Base-by-base conservation (phyloP, 73 alveolate genomes). In the Paramecium caudatum region DNA sequence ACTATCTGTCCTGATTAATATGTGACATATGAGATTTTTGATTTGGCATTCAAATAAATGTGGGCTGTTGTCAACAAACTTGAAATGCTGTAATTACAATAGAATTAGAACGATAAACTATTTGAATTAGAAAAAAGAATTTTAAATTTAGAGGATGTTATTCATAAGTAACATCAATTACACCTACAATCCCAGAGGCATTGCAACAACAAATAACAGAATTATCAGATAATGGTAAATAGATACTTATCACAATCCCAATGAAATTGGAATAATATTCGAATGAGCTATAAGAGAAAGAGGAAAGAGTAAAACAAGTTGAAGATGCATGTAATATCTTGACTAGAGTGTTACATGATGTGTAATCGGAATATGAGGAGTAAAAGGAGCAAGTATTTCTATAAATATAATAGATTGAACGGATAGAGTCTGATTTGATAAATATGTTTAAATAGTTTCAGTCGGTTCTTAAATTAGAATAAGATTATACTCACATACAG, bases 11-110 rank as follows among this genome's bases (percentile, higher is more conserved):
- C 88, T 21, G 47, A 74, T 25, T 74, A 74, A 74, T 74, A 74
- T 74, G 88, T 74, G 4, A 74, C 88, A 19, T 74, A 15, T 43
- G 88, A 74, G 55, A 74, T 74, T 10, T 74, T 74, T 43, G 88
- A 74, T 41, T 43, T 74, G 6, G 88, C 88, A 19, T 74, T 74
- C 55, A 74, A 74, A 43, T 10, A 74, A 43, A 37, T 74, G 68
- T 74, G 88, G 88, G 49, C 88, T 2, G 68, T 74, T 0, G 68
- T 74, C 70, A 74, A 74, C 23, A 74, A 74, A 41, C 43, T 74
- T 39, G 88, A 74, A 4, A 74, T 74, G 46, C 16, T n/a, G 7
- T 34, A 74, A 19, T 10, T 74, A 16, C 32, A 74, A 47, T 25
- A 39, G 25, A 27, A 39, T 15, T 6, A 8, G 30, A 39, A 36